phyloP scores from a whole-genome alignment of 75 land plant species.

The Cryptomeria japonica region DNA sequence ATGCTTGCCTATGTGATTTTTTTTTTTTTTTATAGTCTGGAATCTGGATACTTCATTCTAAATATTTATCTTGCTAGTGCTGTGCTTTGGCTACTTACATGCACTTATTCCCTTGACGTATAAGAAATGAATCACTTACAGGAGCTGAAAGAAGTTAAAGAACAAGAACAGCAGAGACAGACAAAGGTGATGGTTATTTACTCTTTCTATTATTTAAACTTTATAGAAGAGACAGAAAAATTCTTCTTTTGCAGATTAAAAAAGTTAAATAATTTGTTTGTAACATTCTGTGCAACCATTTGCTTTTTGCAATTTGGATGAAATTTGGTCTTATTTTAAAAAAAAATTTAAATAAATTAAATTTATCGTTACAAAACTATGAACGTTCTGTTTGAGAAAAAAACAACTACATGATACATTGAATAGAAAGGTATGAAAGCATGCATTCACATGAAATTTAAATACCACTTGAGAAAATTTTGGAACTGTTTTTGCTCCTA shows the following conservation, averaged over 20 bases:
- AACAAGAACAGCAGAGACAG: constrained; percentile 67
- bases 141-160: constrained; percentile 79
- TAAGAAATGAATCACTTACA: constrained; percentile 20
- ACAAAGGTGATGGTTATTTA: constrained; percentile 48
- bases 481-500: not conserved
- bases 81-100: not conserved
- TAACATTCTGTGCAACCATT: not conserved
- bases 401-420: too few relatives aligned
- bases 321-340: not conserved
- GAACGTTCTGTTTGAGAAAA: too few relatives aligned
- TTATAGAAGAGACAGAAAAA: not conserved
- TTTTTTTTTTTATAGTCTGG: not conserved
- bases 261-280: not conserved
- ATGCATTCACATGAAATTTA: not conserved
- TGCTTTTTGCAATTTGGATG: not conserved
- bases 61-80: not conserved
- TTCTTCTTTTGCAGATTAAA: not conserved
- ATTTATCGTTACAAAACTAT: not conserved
- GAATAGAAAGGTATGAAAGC: too few relatives aligned
- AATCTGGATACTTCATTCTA: not conserved
- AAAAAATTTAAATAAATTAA: too few relatives aligned
- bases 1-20: not conserved
- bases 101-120: not conserved
- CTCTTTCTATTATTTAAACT: not conserved
- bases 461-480: not conserved